These are phyloP conservation scores for Helotiales sp. DNA, from an alignment of 2,329 filamentous ascomycete genomes.

Conservation along the genomic window DNA sequence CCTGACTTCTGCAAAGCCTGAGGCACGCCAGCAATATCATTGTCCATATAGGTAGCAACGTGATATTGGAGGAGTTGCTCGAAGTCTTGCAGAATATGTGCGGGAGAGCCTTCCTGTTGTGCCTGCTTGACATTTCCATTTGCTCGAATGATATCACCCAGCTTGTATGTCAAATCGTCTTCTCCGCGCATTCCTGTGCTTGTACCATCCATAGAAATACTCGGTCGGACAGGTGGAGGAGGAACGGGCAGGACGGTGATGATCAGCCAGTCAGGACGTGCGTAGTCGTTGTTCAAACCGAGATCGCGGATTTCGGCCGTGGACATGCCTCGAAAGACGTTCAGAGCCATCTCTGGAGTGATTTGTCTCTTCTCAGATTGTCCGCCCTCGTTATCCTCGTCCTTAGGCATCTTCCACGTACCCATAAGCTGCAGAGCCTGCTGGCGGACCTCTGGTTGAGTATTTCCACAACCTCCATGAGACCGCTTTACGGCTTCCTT, in stretches of 20 bases:
- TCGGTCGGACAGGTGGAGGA: constrained; percentile 91
- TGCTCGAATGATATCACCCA: constrained; percentile 96
- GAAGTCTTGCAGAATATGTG: constrained; percentile 89
- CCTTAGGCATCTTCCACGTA: constrained; percentile 70
- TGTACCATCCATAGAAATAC: constrained; percentile 95
- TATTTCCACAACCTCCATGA: constrained; percentile 93
- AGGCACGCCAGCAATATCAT: constrained; percentile 94
- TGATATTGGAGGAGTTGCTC: constrained; percentile 94
- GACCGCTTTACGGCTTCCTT: constrained; percentile 50
- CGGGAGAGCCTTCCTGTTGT: constrained; percentile 85
- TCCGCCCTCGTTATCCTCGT: constrained; percentile 69
- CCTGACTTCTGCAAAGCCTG: constrained; percentile 97
- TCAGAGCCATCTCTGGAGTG: constrained; percentile 80
- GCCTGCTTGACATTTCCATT: constrained; percentile 94
- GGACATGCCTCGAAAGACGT: constrained; percentile 82
- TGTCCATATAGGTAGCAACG: constrained; percentile 99
- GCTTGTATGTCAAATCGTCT: constrained; percentile 98
- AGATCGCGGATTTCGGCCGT: constrained; percentile 82
- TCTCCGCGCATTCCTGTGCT: constrained; percentile 91
- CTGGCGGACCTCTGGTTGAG: constrained; percentile 84
- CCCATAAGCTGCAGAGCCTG: constrained; percentile 80
- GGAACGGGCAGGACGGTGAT: constrained; percentile 93
- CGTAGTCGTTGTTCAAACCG: constrained; percentile 91
- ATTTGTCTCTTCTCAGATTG: constrained; percentile 79
- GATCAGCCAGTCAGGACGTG: constrained; percentile 97